Evolutionary conservation across 2,329 filamentous ascomycete species (phyloP), one percentile per base, ranked within the genome.

Genomic region (Aureobasidium sp.): DNA sequence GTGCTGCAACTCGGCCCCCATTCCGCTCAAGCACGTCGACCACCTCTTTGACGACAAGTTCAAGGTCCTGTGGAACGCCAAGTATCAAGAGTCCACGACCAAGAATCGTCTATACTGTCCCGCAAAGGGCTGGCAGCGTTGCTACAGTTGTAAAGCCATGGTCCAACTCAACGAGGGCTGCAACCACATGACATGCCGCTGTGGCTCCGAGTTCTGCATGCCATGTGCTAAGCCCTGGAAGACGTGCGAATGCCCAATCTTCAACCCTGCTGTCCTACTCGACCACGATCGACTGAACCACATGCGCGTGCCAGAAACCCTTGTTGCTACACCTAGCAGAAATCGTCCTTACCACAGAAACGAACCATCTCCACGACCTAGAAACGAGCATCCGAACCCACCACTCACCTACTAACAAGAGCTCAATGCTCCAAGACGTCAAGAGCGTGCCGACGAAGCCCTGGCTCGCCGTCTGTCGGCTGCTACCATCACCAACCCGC

Each of bases 161-260:
- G 85, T 94, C 39, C 86, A 94, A 67, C 71, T 89, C 45, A 85
- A 85, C 60, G 86, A 91, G 67, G 88, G 88, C 39, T 90, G 86
- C 68, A 90, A 91, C 69, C 89, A 91, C 66, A 91, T 94, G 81
- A 89, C 82, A 24, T 95, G 89, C 66, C 86, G 83, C 53, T 95
- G 90, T 63, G 84, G 80, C 51, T 87, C 87, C 24, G 80, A 94
- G 61, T 94, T 94, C 63, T 95, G 90, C 70, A 90, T 93, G 80
- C 78, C 88, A 22, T 95, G 90, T 64, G 89, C 86, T 19, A 66
- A 74, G 27, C 86, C 86, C 61, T 94, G 89, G 88, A 91, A 88
- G 70, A 83, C 77, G 1, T 95, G 89, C 64, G 81, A 86, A 50
- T 95, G 89, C 60, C 84, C 86, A 0, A 88, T 83, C 81, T 90